A percentile compares a stretch with the other conserved stretches of the same genome.
These are phyloP conservation scores for Epichloe sp. DNA, from an alignment of 2,329 filamentous ascomycete species.

Conservation along the genomic window DNA sequence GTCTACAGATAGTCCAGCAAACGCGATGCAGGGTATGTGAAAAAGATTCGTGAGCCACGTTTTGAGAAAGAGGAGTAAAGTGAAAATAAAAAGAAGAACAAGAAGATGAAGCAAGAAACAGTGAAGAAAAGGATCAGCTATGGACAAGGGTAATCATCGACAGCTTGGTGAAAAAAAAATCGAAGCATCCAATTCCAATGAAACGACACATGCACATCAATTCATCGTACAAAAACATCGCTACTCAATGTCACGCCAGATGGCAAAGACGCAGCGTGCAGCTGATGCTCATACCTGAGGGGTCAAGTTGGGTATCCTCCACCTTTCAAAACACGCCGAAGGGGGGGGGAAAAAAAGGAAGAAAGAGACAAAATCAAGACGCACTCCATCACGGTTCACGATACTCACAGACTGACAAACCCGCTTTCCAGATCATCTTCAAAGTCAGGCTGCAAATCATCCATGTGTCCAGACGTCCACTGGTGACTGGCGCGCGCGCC, in stretches of 20 bases:
- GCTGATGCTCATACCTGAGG: background rate
- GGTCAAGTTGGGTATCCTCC: background rate
- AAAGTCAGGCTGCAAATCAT: conserved; percentile 14
- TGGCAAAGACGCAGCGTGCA: background rate
- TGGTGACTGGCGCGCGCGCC: conserved; percentile 6
- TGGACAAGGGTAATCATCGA: background rate
- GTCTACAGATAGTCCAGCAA: background rate
- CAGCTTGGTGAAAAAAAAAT: background rate
- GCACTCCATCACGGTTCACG: background rate
- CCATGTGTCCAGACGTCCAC: conserved; percentile 11
- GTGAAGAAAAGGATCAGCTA: background rate
- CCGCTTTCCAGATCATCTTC: conserved; percentile 13
- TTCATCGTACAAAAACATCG: background rate
- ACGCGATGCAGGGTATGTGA: background rate
- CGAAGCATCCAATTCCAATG: background rate
- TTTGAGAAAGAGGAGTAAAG: background rate
- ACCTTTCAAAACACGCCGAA: background rate
- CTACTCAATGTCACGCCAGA: background rate
- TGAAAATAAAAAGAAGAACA: background rate
- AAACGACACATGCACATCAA: background rate
- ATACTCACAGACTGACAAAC: conserved; percentile 1
- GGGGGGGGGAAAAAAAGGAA: background rate
- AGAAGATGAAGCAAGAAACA: background rate
- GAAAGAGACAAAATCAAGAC: background rate
- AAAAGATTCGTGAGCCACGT: background rate